These are phyloP conservation scores for Trichoderma koningiopsis DNA, from an alignment of 2,329 filamentous ascomycete genomes.

Conservation along the genomic window DNA sequence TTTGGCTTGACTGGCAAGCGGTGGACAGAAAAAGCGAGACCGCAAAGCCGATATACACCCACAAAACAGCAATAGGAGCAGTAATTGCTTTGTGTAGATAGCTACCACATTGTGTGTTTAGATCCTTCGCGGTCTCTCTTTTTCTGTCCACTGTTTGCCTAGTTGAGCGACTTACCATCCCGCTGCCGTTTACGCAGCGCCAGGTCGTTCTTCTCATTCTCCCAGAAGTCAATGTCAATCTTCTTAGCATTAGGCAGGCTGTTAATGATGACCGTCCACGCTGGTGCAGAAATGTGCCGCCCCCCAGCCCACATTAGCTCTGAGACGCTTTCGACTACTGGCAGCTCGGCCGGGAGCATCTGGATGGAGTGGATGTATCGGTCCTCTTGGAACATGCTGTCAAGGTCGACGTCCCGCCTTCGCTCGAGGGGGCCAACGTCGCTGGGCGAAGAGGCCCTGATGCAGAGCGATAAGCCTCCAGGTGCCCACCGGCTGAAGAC, in stretches of 20 bases:
- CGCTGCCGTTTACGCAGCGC: background rate
- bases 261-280: background rate
- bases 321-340: background rate
- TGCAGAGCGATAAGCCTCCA: background rate
- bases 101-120: too few species aligned
- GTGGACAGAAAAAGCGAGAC: too few species aligned
- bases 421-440: background rate
- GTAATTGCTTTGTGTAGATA: too few species aligned
- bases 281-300: background rate
- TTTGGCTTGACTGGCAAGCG: background rate
- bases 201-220: background rate
- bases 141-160: too few species aligned
- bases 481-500: background rate
- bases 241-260: background rate
- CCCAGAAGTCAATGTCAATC: background rate
- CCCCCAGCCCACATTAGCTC: background rate
- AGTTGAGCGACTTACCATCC: background rate
- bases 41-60: too few species aligned
- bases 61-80: too few species aligned
- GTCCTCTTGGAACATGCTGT: too few species aligned
- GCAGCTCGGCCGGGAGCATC: background rate
- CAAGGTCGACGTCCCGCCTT: background rate
- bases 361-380: background rate
- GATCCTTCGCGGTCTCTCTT: too few species aligned
- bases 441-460: background rate